These are phyloP conservation scores for Stentor coeruleus DNA, from an alignment of 73 alveolate species.

Conservation along the genomic window DNA sequence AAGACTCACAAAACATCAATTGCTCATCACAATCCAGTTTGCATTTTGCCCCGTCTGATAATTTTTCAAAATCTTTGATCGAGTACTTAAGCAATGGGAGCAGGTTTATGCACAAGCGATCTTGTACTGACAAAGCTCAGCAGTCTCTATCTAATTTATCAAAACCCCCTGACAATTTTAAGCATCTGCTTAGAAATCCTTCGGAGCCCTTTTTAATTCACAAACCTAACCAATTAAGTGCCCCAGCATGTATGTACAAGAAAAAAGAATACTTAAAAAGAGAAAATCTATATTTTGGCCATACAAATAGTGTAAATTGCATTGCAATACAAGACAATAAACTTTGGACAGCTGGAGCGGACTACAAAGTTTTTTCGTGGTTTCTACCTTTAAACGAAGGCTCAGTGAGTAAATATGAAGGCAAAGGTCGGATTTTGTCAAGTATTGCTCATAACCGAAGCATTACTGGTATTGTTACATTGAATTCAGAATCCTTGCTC, in stretches of 20 bases:
- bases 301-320: not conserved
- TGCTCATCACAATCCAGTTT: not conserved
- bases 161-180: too few species aligned
- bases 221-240: not conserved
- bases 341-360: not conserved
- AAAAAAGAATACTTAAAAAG: not conserved
- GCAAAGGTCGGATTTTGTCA: too few species aligned
- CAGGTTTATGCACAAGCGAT: not conserved
- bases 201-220: not conserved
- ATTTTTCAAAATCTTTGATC: not conserved
- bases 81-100: not conserved
- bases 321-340: not conserved
- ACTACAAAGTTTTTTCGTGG: not conserved
- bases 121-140: not conserved
- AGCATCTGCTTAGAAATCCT: not conserved
- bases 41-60: not conserved
- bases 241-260: not conserved
- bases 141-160: too few species aligned
- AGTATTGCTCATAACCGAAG: not conserved
- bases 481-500: not conserved
- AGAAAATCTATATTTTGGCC: not conserved
- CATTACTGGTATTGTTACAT: not conserved
- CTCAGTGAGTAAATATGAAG: not conserved
- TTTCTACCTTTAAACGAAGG: not conserved
- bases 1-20: not conserved